phyloP scores from a whole-genome alignment of 2,329 filamentous ascomycete genomes.

The Pseudocercospora fijiensis region DNA sequence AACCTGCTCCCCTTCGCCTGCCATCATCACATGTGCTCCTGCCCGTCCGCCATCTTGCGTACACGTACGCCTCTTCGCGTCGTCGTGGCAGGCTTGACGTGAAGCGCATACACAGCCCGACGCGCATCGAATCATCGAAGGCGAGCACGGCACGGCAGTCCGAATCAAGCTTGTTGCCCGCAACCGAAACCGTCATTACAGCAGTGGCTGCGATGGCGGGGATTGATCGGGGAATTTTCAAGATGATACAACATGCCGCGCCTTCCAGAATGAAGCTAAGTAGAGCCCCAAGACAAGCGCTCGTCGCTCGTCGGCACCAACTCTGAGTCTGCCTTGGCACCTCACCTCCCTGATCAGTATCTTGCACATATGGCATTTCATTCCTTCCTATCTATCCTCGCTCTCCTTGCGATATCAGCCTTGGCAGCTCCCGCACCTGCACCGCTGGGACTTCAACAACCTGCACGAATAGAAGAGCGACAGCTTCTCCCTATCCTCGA shows the following conservation, averaged over 20 bases:
- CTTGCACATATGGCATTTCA: slow-evolving; percentile 11
- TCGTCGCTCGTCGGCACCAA: neutral
- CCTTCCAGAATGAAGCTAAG: neutral
- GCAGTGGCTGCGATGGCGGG: neutral
- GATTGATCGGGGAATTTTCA: neutral
- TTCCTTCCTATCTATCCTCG: slow-evolving; percentile 8
- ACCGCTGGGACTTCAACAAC: neutral
- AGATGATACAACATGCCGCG: neutral
- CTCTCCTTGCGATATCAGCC: slow-evolving; percentile 4
- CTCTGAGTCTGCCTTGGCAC: neutral
- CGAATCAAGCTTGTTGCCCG: neutral
- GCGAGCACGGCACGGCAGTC: neutral
- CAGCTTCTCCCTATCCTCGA: slow-evolving; percentile 10
- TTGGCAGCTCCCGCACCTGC: slow-evolving; percentile 10
- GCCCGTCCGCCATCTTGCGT: neutral
- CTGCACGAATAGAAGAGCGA: slow-evolving; percentile 9
- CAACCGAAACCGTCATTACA: neutral
- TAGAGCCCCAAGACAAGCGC: neutral
- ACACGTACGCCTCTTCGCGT: neutral
- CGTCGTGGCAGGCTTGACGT: no score
- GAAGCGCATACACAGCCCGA: neutral
- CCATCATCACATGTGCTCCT: neutral
- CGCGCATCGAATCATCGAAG: neutral
- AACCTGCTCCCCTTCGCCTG: neutral
- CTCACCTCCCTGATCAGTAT: neutral